Percentiles rank a stretch among this genome's conserved stretches.
Conservation (phyloP, 2,329 filamentous ascomycete species). For the Sporothrix schenckii region DNA sequence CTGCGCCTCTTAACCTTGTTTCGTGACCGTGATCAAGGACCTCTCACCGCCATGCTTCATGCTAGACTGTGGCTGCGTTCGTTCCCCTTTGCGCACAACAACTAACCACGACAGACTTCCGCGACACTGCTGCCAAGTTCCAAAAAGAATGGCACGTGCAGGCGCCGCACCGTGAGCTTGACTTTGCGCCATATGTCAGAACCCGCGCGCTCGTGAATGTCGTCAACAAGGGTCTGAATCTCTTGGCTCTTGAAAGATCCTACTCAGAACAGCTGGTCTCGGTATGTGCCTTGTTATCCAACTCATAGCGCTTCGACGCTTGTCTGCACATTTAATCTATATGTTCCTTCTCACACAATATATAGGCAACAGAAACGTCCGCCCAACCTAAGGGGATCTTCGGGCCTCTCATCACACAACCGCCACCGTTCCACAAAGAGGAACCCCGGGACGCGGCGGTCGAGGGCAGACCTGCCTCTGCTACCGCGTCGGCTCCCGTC, state of each 20-base stretch:
- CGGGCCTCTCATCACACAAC: conserved; percentile 56
- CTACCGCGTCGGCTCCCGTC: not conserved
- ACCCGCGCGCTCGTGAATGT: conserved; percentile 65
- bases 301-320: not conserved
- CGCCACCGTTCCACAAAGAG: conserved; percentile 44
- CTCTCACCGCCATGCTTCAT: not conserved
- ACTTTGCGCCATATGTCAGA: conserved; percentile 67
- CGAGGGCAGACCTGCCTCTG: conserved; percentile 16
- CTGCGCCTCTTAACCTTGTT: not conserved
- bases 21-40: not conserved
- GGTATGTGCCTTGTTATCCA: conserved; percentile 46
- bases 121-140: conserved; percentile 67
- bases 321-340: not conserved
- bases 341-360: conserved; percentile 45
- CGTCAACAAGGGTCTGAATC: conserved; percentile 65
- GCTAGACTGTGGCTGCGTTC: not conserved
- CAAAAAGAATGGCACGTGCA: conserved; percentile 69
- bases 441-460: conserved; percentile 42
- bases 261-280: conserved; percentile 48
- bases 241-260: conserved; percentile 60
- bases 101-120: conserved; percentile 57
- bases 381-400: conserved; percentile 58
- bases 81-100: conserved; percentile 7
- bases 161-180: conserved; percentile 64
- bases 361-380: conserved; percentile 50